phyloP scores from a whole-genome alignment of 192 early-diverging fungal species.

The Entrophospora sp. region DNA sequence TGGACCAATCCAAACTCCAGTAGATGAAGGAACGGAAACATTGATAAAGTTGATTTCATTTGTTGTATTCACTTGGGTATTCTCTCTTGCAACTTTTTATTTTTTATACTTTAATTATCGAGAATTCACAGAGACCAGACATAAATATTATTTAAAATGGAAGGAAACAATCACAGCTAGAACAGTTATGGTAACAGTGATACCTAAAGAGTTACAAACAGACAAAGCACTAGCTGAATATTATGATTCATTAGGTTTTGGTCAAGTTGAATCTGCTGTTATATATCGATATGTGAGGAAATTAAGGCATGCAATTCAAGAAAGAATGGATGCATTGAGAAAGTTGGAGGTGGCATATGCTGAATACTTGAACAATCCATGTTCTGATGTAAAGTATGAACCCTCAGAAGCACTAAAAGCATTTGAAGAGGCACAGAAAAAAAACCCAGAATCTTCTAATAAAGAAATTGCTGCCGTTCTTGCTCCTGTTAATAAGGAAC shows the following conservation, averaged over 20 bases:
- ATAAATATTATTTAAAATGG: conserved; percentile 31
- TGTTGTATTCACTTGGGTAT: conserved; percentile 42
- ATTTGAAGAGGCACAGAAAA: conserved; percentile 24
- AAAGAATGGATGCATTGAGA: conserved; percentile 44
- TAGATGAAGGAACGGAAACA: not conserved
- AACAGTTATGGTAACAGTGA: conserved; percentile 60
- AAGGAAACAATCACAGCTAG: conserved; percentile 40
- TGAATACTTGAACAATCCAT: conserved; percentile 62
- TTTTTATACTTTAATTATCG: conserved; percentile 44
- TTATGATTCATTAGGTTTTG: conserved; percentile 51
- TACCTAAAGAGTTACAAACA: conserved; percentile 50
- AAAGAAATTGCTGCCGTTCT: not conserved
- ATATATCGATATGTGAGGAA: conserved; percentile 48
- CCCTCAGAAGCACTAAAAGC: conserved; percentile 34
- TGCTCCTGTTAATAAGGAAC: not conserved
- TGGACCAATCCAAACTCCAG: not conserved
- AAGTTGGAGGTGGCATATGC: conserved; percentile 48
- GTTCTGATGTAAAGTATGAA: conserved; percentile 51
- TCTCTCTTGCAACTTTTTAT: conserved; percentile 40
- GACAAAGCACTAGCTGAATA: conserved; percentile 52
- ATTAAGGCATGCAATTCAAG: conserved; percentile 45
- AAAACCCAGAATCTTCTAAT: not conserved
- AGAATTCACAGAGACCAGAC: conserved; percentile 39
- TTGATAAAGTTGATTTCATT: not conserved
- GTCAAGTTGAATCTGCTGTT: conserved; percentile 56